These are phyloP conservation scores for Chloris gayana DNA, from an alignment of 176 grass and related monocot species.

Conservation along the genomic window DNA sequence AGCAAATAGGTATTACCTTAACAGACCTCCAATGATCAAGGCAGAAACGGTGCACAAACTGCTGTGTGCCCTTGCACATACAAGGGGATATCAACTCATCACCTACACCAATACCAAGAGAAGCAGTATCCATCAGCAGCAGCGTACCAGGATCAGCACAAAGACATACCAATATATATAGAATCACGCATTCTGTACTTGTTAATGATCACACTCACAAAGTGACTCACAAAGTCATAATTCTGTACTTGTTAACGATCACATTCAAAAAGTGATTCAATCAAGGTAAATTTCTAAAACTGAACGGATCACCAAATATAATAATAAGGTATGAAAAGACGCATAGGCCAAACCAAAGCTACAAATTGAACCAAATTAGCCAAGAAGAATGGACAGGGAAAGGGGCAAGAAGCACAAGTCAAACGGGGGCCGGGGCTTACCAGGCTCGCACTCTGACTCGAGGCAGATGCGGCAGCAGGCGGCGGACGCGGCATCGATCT, in stretches of 20 bases:
- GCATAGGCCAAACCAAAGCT: background rate
- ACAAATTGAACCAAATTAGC: background rate
- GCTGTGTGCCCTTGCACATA: conserved; percentile 92
- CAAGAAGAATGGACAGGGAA: background rate
- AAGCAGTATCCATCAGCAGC: background rate
- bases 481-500: conserved; percentile 63
- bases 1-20: conserved; percentile 51
- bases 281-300: background rate
- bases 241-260: background rate
- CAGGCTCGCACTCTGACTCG: conserved; percentile 58
- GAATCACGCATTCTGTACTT: background rate
- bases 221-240: too few species aligned
- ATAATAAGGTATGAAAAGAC: background rate
- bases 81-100: conserved; percentile 89
- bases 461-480: conserved; percentile 91
- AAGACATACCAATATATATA: background rate
- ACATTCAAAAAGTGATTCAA: background rate
- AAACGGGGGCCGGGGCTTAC: conserved; percentile 29
- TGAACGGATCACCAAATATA: background rate
- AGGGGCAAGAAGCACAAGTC: background rate
- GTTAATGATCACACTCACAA: background rate
- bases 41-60: conserved; percentile 88
- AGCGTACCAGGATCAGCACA: background rate
- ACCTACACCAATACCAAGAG: conserved; percentile 47
- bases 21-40: conserved; percentile 93